A percentile compares a stretch with the other conserved stretches of the same genome.
Evolutionary conservation across 768 basidiomycete species (phyloP).

Genomic region (Collybiopsis confluens): DNA sequence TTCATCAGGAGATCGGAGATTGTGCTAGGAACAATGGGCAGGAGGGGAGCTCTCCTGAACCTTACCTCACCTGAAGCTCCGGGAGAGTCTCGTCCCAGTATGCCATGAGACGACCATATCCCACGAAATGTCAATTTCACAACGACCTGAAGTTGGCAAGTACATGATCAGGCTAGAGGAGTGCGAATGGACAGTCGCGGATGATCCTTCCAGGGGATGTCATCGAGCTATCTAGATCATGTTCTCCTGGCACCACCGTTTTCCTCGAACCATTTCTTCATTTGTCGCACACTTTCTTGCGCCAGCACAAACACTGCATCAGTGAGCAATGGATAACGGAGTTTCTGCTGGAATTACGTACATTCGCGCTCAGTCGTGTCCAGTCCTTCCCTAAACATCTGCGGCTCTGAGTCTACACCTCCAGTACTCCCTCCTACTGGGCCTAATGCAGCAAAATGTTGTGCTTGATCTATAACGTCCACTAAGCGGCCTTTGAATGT

Average conservation of each 20-base stretch:
- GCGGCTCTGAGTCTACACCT: slow-evolving; percentile 47
- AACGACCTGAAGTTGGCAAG: too few relatives aligned
- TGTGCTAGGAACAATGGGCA: too few relatives aligned
- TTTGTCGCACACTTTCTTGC: slow-evolving; percentile 73
- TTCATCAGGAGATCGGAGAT: too few relatives aligned
- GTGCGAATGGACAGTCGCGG: too few relatives aligned
- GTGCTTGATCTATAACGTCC: slow-evolving; percentile 84
- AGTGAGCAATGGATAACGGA: background rate
- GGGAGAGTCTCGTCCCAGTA: too few relatives aligned
- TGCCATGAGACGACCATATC: too few relatives aligned
- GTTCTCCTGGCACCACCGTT: slow-evolving; percentile 42
- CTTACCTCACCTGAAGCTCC: too few relatives aligned
- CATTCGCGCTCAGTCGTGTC: slow-evolving; percentile 91
- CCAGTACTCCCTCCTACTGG: slow-evolving; percentile 48
- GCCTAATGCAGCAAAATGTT: slow-evolving; percentile 77
- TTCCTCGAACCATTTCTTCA: slow-evolving; percentile 84
- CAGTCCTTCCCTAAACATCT: slow-evolving; percentile 84
- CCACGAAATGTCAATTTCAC: too few relatives aligned
- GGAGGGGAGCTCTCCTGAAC: too few relatives aligned
- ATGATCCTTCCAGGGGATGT: too few relatives aligned
- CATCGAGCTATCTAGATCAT: too few relatives aligned
- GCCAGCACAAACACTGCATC: slow-evolving; percentile 76
- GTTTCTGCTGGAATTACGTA: slow-evolving; percentile 38
- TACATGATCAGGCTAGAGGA: too few relatives aligned
- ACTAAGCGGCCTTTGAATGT: slow-evolving; percentile 72